Percentiles rank a stretch among this genome's conserved stretches.
Conservation (phyloP, 2,329 filamentous ascomycete species). For the Pestalotiopsis sp. region DNA sequence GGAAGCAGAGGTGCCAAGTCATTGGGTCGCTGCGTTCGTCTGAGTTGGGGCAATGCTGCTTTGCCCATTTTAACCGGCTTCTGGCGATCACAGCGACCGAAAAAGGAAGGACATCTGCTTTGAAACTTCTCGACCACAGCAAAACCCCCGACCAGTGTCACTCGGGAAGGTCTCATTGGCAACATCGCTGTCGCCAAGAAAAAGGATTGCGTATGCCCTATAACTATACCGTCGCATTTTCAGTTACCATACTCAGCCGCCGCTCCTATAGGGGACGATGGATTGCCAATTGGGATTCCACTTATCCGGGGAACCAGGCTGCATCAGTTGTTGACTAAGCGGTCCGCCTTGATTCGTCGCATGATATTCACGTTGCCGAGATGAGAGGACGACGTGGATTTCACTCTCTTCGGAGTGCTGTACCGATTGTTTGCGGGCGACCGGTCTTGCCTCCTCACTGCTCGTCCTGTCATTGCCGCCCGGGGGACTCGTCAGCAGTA, state of each 20-base stretch:
- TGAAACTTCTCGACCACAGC: not conserved
- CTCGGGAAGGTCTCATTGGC: constrained; percentile 1
- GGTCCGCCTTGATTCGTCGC: not conserved
- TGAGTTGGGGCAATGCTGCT: not conserved
- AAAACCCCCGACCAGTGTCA: not conserved
- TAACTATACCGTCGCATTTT: constrained; percentile 7
- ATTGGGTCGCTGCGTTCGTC: not conserved
- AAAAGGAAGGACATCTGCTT: not conserved
- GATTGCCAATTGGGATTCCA: not conserved
- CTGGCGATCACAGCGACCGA: not conserved
- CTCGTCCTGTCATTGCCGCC: not conserved
- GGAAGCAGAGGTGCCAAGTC: not conserved
- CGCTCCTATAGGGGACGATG: not conserved
- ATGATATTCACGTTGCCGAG: not conserved
- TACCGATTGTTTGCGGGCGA: not conserved
- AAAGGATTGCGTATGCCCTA: constrained; percentile 2
- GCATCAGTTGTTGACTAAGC: not conserved
- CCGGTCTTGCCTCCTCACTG: not conserved
- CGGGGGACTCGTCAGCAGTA: constrained; percentile 4
- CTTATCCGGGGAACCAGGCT: not conserved
- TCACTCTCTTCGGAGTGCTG: not conserved
- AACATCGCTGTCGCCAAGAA: not conserved
- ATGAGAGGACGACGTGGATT: constrained; percentile 1
- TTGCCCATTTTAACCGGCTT: constrained; percentile 5
- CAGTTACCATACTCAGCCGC: not conserved